Conservation (phyloP, 1,139 yeast species). For the Suhomyces atakaporum region DNA sequence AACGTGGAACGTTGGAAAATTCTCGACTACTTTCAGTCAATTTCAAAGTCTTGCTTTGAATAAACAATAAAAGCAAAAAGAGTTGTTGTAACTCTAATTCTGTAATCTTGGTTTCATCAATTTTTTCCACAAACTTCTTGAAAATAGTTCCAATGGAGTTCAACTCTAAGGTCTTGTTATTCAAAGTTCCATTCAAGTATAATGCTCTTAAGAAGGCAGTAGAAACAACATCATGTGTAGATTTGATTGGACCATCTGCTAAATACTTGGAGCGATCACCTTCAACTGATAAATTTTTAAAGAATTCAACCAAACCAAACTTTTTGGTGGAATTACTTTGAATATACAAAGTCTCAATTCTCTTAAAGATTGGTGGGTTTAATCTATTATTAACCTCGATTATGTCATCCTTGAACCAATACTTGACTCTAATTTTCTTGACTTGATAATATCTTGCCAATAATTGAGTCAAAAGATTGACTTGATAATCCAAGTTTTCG, state of each 20-base stretch:
- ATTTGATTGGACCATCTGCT: constrained; percentile 29
- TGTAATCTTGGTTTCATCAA: constrained; percentile 28
- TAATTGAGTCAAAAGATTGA: constrained; percentile 69
- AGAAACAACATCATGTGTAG: constrained; percentile 56
- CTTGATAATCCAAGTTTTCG: constrained; percentile 57
- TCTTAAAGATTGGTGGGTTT: constrained; percentile 47
- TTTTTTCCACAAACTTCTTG: constrained; percentile 30
- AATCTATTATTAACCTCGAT: constrained; percentile 54
- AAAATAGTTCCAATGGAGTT: constrained; percentile 62
- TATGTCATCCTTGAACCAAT: constrained; percentile 59
- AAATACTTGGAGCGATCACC: constrained; percentile 11
- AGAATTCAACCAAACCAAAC: constrained; percentile 39
- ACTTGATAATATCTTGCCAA: constrained; percentile 86
- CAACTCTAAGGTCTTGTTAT: constrained; percentile 41
- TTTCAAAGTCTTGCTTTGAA: constrained; percentile 31
- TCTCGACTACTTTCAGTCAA: constrained; percentile 34
- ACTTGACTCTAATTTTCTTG: constrained; percentile 59
- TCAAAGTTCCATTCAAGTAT: constrained; percentile 56
- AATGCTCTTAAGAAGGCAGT: constrained; percentile 64
- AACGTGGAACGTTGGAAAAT: constrained; percentile 37
- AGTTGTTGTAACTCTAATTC: constrained; percentile 33
- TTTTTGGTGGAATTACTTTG: constrained; percentile 18
- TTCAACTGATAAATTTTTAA: constrained; percentile 25
- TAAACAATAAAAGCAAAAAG: constrained; percentile 48
- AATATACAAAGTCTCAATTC: constrained; percentile 20